phyloP scores from a whole-genome alignment of 2,329 filamentous ascomycete genomes.

The Colletotrichum gloeosporioides region DNA sequence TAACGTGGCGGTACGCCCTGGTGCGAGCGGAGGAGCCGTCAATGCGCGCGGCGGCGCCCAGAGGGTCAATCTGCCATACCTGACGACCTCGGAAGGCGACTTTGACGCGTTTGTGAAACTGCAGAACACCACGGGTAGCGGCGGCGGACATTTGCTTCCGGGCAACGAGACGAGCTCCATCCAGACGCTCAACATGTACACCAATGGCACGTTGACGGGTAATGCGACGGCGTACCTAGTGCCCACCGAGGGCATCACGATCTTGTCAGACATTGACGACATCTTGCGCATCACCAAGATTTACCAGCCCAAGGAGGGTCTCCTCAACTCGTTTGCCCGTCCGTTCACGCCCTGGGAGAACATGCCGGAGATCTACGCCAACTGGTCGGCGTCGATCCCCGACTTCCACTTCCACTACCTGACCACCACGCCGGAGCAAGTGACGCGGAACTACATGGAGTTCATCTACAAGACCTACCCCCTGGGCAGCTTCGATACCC shows the following conservation, averaged over 20 bases:
- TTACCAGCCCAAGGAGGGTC: conserved; percentile 74
- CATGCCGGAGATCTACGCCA: conserved; percentile 80
- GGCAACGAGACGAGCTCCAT: conserved; percentile 70
- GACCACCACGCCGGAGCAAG: conserved; percentile 80
- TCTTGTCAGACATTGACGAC: conserved; percentile 81
- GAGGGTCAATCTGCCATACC: conserved; percentile 66
- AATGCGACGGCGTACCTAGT: conserved; percentile 82
- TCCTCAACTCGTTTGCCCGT: conserved; percentile 78
- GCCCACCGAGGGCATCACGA: conserved; percentile 70
- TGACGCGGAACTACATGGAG: conserved; percentile 79
- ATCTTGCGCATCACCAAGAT: conserved; percentile 84
- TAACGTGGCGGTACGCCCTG: conserved; percentile 51
- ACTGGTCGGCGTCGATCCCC: conserved; percentile 71
- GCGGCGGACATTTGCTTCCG: conserved; percentile 54
- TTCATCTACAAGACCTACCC: conserved; percentile 83
- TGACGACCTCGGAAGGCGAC: conserved; percentile 72
- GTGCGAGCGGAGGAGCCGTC: conserved; percentile 58
- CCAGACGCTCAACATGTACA: conserved; percentile 73
- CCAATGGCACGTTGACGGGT: conserved; percentile 67
- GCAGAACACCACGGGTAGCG: conserved; percentile 57
- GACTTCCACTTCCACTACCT: conserved; percentile 83
- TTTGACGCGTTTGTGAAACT: conserved; percentile 75
- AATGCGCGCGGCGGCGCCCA: conserved; percentile 65
- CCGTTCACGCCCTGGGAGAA: conserved; percentile 76
- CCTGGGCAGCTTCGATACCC: conserved; percentile 77